Percentiles rank a stretch among this genome's conserved stretches.
These are phyloP conservation scores for Tephrocybe sp. DNA, from an alignment of 768 basidiomycete species.

Conservation along the genomic window DNA sequence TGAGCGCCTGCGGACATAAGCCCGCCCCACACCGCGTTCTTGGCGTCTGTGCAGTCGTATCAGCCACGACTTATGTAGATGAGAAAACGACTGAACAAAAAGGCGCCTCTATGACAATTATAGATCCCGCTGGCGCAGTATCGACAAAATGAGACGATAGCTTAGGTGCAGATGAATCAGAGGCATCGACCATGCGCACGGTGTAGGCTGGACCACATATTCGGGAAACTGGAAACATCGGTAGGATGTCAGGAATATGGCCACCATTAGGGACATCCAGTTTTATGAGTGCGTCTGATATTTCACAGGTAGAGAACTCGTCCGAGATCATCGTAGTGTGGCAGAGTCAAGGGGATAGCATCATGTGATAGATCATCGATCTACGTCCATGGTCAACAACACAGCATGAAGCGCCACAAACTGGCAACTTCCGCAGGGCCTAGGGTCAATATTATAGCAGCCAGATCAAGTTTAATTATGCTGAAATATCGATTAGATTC, in stretches of 20 bases:
- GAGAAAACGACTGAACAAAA: constrained; percentile 43
- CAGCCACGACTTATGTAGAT: constrained; percentile 18
- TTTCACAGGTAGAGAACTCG: constrained; percentile 71
- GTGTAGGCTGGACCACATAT: constrained; percentile 84
- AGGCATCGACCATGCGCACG: constrained; percentile 72
- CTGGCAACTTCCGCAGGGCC: no score
- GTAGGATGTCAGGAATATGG: constrained; percentile 73
- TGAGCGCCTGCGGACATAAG: constrained; percentile 88
- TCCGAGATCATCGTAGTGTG: constrained; percentile 24
- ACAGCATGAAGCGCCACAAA: no score
- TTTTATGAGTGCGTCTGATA: constrained; percentile 88
- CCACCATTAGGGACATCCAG: constrained; percentile 73
- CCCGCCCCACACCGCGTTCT: constrained; percentile 91
- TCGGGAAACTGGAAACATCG: constrained; percentile 45
- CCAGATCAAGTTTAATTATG: no score
- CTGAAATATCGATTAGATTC: no score
- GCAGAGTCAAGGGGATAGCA: no score
- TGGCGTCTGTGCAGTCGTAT: constrained; percentile 46
- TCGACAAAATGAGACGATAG: constrained; percentile 81
- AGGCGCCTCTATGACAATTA: constrained; percentile 78
- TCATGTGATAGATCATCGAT: no score
- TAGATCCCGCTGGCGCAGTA: constrained; percentile 57
- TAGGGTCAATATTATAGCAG: no score
- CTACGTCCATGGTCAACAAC: no score
- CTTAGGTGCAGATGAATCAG: constrained; percentile 61